Conservation (phyloP, 2,329 filamentous ascomycete genomes). For the Aspergillus proliferans region DNA sequence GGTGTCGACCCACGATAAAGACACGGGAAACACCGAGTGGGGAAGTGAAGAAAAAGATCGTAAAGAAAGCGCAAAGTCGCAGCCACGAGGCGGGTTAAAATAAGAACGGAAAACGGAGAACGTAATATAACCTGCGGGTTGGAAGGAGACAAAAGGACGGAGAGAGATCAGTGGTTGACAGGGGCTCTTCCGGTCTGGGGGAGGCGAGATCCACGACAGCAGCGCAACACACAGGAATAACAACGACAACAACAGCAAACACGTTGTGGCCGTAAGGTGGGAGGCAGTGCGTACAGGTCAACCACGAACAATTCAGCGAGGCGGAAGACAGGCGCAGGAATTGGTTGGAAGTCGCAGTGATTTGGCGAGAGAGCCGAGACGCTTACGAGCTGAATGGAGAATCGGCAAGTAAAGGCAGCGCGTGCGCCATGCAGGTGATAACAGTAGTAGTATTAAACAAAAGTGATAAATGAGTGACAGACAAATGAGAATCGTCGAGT, state of each 20-base stretch:
- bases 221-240: conserved; percentile 12
- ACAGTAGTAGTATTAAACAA: not conserved
- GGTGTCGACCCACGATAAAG: conserved; percentile 4
- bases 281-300: conserved; percentile 3
- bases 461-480: not conserved
- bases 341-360: not conserved
- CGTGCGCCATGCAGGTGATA: not conserved
- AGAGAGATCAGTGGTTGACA: not conserved
- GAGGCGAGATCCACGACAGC: conserved; percentile 10
- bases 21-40: not conserved
- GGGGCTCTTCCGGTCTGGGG: not conserved
- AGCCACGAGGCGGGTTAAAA: not conserved
- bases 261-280: not conserved
- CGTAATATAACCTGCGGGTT: not conserved
- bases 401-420: not conserved
- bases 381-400: not conserved
- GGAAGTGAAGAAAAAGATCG: conserved; percentile 1
- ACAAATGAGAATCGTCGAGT: not conserved
- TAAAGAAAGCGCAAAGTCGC: not conserved
- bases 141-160: not conserved
- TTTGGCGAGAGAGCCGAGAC: not conserved
- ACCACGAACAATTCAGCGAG: conserved; percentile 5
- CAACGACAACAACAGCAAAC: conserved; percentile 9
- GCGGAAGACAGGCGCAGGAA: too few relatives aligned
- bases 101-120: not conserved